Base-by-base conservation (phyloP, 2,329 filamentous ascomycete species). In the Whalleya microplaca region DNA sequence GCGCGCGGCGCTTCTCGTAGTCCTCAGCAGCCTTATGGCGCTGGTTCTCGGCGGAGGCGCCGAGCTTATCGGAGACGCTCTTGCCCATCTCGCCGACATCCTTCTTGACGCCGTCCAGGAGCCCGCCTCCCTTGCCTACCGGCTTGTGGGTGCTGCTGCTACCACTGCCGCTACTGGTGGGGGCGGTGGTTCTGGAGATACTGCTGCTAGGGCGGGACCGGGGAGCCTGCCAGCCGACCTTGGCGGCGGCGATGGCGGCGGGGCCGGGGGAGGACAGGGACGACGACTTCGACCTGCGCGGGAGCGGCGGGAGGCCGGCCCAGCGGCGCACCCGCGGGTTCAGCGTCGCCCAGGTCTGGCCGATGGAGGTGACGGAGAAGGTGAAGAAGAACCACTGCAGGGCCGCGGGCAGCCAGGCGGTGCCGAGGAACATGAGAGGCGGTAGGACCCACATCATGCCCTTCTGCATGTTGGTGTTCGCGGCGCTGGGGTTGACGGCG, bases 371-470 rank as follows among this genome's bases (percentile, higher is more conserved):
- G 21, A 70, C 69, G 21, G 75, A 69, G 27, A 75, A 65, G 59
- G 72, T 65, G 57, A 80, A 66, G 62, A 80, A 75, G 76, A 82
- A 82, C 69, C 77, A 76, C 61, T 82, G 80, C 48, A 82, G 69
- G 50, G 71, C 78, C 41, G 79, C 74, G 18, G 79, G 78, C 53
- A 82, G 70, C 73, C 77, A 82, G 44, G 72, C 72, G 6, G 79
- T 81, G 43, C 72, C 71, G 46, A 79, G 29, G 67, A 80, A 74
- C 49, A 78, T 75, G 48, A 79, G 58, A 51, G 73, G 73, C 19
- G 77, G 76, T 44, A 82, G 67, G n/a, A 76, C 63, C 59, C 71
- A 77, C 59, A 71, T 70, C 72, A 81, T 75, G 48, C 72, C 68
- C 66, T 77, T 76, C 61, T 73, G 67, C 61, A 79, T 73, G 21